phyloP scores from a whole-genome alignment of 176 grass and related monocot species.

The Carex myosuroides region DNA sequence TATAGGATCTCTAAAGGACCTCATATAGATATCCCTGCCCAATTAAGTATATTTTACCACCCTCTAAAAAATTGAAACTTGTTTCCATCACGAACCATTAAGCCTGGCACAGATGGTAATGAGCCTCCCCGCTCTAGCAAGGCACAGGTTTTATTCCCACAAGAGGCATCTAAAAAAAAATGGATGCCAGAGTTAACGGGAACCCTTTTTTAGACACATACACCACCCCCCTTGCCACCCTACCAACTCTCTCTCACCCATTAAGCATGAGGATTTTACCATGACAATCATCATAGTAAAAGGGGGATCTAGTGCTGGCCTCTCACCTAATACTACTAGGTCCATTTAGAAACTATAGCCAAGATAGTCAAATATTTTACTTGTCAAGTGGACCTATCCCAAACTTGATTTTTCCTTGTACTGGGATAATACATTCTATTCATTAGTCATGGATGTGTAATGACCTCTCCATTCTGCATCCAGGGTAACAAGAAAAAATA shows the following conservation, averaged over 20 bases:
- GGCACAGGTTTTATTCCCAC: neutral
- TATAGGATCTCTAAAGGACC: neutral
- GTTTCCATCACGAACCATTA: too few relatives aligned
- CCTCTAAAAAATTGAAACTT: neutral
- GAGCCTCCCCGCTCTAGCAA: too few relatives aligned
- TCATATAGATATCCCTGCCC: neutral
- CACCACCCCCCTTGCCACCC: neutral
- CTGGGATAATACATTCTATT: neutral
- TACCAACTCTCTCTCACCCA: neutral
- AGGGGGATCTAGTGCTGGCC: neutral
- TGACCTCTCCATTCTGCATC: neutral
- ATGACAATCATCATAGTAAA: neutral
- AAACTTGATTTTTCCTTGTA: neutral
- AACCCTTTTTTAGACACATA: too few relatives aligned
- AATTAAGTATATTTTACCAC: neutral
- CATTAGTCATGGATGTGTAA: neutral
- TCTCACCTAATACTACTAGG: neutral
- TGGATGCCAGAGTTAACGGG: too few relatives aligned
- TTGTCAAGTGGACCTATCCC: neutral
- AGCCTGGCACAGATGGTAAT: too few relatives aligned
- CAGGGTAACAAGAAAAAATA: neutral
- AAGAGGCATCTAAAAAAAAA: neutral
- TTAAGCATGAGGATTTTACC: neutral
- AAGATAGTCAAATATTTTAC: neutral
- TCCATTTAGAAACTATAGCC: neutral